phyloP scores from a whole-genome alignment of 2,329 filamentous ascomycete species.

The Sporothrix globosa region DNA sequence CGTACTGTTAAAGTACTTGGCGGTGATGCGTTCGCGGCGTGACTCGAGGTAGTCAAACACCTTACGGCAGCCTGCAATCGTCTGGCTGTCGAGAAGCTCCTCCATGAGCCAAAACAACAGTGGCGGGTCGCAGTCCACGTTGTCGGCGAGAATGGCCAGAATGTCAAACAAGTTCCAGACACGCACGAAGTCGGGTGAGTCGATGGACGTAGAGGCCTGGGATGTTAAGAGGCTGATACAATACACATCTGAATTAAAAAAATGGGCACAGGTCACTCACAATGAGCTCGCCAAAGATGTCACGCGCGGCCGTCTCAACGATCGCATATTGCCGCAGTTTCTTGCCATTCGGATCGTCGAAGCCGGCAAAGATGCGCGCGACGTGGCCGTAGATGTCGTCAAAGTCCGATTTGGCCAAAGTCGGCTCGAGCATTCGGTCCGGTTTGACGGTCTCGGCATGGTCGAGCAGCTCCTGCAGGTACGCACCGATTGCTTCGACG shows the following conservation, averaged over 20 bases:
- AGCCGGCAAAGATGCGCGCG: conserved; percentile 45
- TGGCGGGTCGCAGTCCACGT: conserved; percentile 74
- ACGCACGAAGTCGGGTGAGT: conserved; percentile 74
- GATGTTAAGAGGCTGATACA: neutral
- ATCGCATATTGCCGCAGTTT: conserved; percentile 65
- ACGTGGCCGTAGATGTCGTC: conserved; percentile 54
- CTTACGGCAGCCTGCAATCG: conserved; percentile 84
- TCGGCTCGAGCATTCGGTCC: conserved; percentile 68
- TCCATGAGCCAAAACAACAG: conserved; percentile 90
- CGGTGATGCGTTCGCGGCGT: conserved; percentile 82
- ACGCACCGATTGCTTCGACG: conserved; percentile 56
- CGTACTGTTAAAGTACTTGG: conserved; percentile 79
- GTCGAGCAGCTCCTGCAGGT: conserved; percentile 61
- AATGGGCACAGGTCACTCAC: conserved; percentile 67
- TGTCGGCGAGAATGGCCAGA: conserved; percentile 83
- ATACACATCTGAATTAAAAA: conserved; percentile 61
- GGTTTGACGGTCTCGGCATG: conserved; percentile 64
- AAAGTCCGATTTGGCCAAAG: conserved; percentile 71
- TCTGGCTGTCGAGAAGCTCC: conserved; percentile 93
- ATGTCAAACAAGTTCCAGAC: conserved; percentile 96
- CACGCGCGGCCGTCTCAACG: conserved; percentile 81
- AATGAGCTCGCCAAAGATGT: conserved; percentile 77
- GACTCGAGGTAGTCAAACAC: conserved; percentile 97
- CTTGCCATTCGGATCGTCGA: conserved; percentile 43
- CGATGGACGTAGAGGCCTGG: conserved; percentile 74